Base-by-base conservation (phyloP, 306 rosid genomes). In the Quillaja saponaria region DNA sequence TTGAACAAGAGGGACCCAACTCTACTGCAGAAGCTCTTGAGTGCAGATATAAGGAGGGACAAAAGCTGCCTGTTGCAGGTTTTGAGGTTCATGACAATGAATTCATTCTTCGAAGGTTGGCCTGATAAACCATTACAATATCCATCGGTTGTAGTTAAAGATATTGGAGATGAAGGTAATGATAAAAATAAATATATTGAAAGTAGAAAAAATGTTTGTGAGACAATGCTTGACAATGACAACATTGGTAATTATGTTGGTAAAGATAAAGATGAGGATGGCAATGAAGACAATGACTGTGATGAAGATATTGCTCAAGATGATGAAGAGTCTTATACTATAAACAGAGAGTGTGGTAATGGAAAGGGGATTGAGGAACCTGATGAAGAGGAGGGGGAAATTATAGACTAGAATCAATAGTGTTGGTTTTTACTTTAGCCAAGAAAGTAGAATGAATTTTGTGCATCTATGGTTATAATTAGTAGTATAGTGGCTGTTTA, bases 371-470 rank as follows among this genome's bases (percentile, higher is more conserved):
- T 35, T 13, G 61, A 55, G 67, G 34, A 54, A 57, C 69, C 65
- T 3, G 85, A 71, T 34, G 85, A 83, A 75, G 96, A 91, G 73
- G 97, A 85, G 76, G 96, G 92, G 10, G 92, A 88, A 66, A 86
- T 91, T 66, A 54, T 81, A 53, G 81, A 74, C 61, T 83, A 63
- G 70, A 49, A n/a, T 44, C 1, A 38, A 58, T 50, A n/a, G n/a
- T n/a, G n/a, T n/a, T n/a, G 31, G 31, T 25, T 25, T 25, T 25
- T n/a, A n/a, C n/a, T n/a, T n/a, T n/a, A n/a, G n/a, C n/a, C n/a
- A n/a, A n/a, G n/a, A n/a, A n/a, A n/a, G n/a, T n/a, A n/a, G n/a
- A 25, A 25, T 25, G 31, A 25, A 25, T 25, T 25, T 4, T 25
- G 31, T 25, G 31, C 31, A 25, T 25, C 4, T 25, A 25, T 25